Conservation (phyloP, 176 grass and related monocot genomes). For the Oryza brachyantha region DNA sequence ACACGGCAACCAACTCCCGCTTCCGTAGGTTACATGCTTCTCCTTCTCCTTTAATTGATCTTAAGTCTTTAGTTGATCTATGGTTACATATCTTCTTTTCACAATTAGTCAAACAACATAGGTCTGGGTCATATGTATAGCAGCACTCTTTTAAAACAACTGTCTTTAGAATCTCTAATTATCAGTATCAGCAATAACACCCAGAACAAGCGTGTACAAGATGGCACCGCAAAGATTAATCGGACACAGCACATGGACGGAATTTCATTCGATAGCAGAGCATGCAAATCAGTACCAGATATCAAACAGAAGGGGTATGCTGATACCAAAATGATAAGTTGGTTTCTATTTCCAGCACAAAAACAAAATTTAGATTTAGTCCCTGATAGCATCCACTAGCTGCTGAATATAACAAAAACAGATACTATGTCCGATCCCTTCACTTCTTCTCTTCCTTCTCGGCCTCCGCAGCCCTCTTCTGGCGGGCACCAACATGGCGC, state of each 20-base stretch:
- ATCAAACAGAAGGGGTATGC: neutral
- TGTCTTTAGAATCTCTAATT: too few species aligned
- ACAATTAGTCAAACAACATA: too few species aligned
- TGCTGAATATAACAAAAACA: slow-evolving; percentile 16
- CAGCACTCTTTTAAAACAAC: too few species aligned
- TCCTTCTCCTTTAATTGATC: too few species aligned
- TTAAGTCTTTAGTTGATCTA: too few species aligned
- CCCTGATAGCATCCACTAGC: slow-evolving; percentile 27
- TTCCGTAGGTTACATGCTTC: too few species aligned
- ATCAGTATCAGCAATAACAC: neutral
- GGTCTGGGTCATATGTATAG: too few species aligned
- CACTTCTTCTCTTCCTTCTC: slow-evolving; percentile 98
- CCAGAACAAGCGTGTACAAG: neutral
- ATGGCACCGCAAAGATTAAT: neutral
- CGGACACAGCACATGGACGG: neutral
- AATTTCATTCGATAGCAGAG: neutral
- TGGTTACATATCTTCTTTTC: too few species aligned
- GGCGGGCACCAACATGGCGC: slow-evolving; percentile 60
- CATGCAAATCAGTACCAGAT: slow-evolving; percentile 15
- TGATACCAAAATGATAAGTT: slow-evolving; percentile 8
- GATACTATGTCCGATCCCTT: slow-evolving; percentile 20
- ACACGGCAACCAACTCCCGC: too few species aligned
- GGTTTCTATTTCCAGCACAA: slow-evolving; percentile 35
- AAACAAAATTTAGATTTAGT: slow-evolving; percentile 41
- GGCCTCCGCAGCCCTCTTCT: slow-evolving; percentile 82